Evolutionary conservation across 2,329 filamentous ascomycete species (phyloP), one percentile per base, ranked within the genome.

Genomic region (Sporothrix globosa): DNA sequence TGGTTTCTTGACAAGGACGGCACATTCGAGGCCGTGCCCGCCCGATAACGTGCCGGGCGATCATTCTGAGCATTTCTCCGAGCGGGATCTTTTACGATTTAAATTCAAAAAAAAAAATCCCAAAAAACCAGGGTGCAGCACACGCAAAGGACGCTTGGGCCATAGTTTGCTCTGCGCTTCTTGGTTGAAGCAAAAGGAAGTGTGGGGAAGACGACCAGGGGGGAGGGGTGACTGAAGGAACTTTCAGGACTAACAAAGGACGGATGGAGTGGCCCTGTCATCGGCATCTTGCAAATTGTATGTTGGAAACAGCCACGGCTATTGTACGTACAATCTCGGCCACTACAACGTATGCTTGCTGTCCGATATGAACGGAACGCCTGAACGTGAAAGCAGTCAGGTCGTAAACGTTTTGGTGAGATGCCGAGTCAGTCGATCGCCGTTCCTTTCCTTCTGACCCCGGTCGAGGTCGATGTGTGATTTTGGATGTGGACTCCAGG

Each of bases 181-280:
- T 21, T 48, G 1, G n/a, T 41, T 34, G 34, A 34, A 34, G 34
- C 56, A n/a, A 17, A 27, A 21, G 39, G 19, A 17, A 58, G 41
- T 63, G 58, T 63, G 58, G 58, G 39, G 58, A 63, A 63, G 7
- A 58, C 30, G 30, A 39, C n/a, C 54, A 58, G 17, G 27, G 14
- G 27, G 52, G 21, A 30, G 14, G 54, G 54, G 41, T 13, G 14
- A 13, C 41, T 44, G 41, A 10, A 44, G 27, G 27, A 4, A 30
- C 27, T 30, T 30, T 30, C 34, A 34, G 30, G 30, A 34, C 30
- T 7, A 5, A 6, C 30, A 34, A 34, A 34, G 4, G 30, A 34
- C 30, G 27, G 27, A 27, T 44, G 41, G 41, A 44, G 41, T 14
- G 30, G 30, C 30, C 30, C 34, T 34, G 34, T 30, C 3, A 30